These are phyloP conservation scores for Coemansia sp. DNA, from an alignment of 192 early-diverging fungal species.

Conservation along the genomic window DNA sequence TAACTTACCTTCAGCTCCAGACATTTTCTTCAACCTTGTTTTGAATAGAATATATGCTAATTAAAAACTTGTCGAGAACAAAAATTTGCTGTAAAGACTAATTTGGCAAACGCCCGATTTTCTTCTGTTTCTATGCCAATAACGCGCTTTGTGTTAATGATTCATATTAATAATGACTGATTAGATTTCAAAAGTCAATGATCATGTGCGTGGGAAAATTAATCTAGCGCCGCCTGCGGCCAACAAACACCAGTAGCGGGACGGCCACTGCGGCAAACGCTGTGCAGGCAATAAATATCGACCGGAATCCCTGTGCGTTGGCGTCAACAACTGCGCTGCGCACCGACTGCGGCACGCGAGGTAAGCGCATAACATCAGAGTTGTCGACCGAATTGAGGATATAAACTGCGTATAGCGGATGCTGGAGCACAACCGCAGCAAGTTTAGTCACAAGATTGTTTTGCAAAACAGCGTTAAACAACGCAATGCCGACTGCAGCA, in stretches of 20 bases:
- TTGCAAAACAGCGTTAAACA: slow-evolving; percentile 41
- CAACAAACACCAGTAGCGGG: slow-evolving; percentile 25
- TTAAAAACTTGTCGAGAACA: neutral
- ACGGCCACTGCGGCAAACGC: slow-evolving; percentile 30
- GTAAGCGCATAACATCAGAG: slow-evolving; percentile 34
- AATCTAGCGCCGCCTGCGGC: neutral
- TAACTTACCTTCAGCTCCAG: slow-evolving; percentile 6
- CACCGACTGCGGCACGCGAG: slow-evolving; percentile 39
- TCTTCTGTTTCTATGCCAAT: neutral
- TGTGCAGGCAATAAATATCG: slow-evolving; percentile 21
- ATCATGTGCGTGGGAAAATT: slow-evolving; percentile 7
- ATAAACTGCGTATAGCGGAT: slow-evolving; percentile 29
- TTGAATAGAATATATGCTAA: neutral
- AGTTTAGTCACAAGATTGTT: slow-evolving; percentile 38
- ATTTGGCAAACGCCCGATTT: neutral
- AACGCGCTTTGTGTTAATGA: neutral
- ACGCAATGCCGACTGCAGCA: slow-evolving; percentile 27
- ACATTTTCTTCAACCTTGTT: slow-evolving; percentile 2
- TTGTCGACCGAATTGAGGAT: slow-evolving; percentile 38
- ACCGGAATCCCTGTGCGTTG: slow-evolving; percentile 29
- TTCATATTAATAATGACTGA: slow-evolving; percentile 4
- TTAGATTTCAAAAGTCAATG: neutral
- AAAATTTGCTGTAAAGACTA: neutral
- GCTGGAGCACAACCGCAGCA: slow-evolving; percentile 15
- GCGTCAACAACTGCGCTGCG: slow-evolving; percentile 26